Evolutionary conservation across 805 yeast genomes (phyloP), one percentile per base, ranked within the genome.

Genomic region (Wickerhamiella sorbophila): DNA sequence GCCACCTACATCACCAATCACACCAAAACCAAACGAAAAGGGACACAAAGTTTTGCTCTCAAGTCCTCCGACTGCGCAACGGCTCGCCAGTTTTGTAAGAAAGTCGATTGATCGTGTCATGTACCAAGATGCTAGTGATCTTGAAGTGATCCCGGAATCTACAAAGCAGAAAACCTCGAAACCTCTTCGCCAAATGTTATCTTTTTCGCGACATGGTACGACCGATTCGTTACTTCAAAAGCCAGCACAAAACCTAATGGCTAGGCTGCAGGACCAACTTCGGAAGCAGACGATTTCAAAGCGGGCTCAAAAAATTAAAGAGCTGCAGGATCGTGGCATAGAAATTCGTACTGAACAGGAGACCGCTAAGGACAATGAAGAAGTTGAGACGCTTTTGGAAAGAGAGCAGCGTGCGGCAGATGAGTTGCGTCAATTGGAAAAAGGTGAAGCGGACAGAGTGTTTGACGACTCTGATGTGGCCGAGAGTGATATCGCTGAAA

Each of bases 121-220:
- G 27, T 15, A 10, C 31, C 21, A n/a, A 10, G 44, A 40, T 32
- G 50, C 49, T 33, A 41, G 45, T 41, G 54, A 51, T 14, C 42
- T 51, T 8, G 55, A 51, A 26, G 47, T 51, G 31, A 33, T 51
- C 8, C 53, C 53, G 5, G 48, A 44, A 16, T 44, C 54, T 1
- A 45, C 41, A 20, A 36, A 39, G 26, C 26, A 39, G 18, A 32
- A 44, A 4, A 38, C 42, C 37, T 36, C 52, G 10, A 36, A 31
- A 19, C 48, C 53, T 1, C 43, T 47, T 12, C 40, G 45, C 4
- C 43, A 43, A 8, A 33, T 51, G 39, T 46, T 48, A 32, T 38
- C 44, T 8, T 38, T 51, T 24, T 33, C 40, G 18, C 42, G 42
- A 12, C 26, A 24, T 5, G 41, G 47, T 18, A 34, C 44, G 10